Conservation (phyloP, 2,329 filamentous ascomycete species). For the Colletotrichum cuscutae region DNA sequence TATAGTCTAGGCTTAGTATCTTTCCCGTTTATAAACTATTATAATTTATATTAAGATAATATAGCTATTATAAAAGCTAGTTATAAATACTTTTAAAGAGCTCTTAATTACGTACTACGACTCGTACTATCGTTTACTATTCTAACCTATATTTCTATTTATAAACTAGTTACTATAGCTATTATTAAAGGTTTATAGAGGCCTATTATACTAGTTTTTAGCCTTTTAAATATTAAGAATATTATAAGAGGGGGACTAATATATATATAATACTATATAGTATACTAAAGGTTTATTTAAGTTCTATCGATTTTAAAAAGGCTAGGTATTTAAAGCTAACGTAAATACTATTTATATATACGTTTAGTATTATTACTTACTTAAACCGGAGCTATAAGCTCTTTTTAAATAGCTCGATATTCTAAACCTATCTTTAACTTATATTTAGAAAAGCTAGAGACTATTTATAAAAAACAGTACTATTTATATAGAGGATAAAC, state of each 20-base stretch:
- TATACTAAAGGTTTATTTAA: neutral
- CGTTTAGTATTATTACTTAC: neutral
- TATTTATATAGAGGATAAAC: neutral
- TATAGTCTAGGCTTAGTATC: accelerated
- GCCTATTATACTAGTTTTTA: too few relatives aligned
- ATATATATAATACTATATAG: neutral
- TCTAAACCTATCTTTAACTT: neutral
- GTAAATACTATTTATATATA: neutral
- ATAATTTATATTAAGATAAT: too few relatives aligned
- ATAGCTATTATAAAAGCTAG: too few relatives aligned
- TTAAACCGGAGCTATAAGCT: neutral
- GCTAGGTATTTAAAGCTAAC: neutral
- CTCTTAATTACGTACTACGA: too few relatives aligned
- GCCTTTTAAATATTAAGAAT: too few relatives aligned
- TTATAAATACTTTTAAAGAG: too few relatives aligned
- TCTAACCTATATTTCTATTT: too few relatives aligned
- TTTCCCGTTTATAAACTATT: too few relatives aligned
- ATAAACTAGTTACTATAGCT: too few relatives aligned
- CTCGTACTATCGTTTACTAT: accelerated
- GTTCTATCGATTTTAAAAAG: too few relatives aligned
- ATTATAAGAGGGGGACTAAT: too few relatives aligned
- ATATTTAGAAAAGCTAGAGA: neutral
- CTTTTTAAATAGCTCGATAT: neutral
- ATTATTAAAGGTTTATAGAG: too few relatives aligned
- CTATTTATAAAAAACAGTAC: neutral